Evolutionary conservation across 805 yeast species (phyloP).

Genomic region (Sugiyamaella valdiviana): DNA sequence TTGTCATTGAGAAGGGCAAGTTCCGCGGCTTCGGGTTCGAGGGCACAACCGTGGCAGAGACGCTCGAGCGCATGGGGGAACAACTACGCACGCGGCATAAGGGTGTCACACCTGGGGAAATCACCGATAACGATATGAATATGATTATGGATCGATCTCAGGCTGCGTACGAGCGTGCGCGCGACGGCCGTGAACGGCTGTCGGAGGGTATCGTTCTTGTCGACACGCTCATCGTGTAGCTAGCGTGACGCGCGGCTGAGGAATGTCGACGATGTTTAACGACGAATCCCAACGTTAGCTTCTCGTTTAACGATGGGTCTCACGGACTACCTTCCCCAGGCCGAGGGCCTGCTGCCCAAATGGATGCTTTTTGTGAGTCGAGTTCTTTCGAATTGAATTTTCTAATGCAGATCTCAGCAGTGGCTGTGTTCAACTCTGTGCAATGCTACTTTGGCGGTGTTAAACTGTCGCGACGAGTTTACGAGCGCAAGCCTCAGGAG

Average conservation of each 20-base stretch:
- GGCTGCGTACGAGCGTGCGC: slow-evolving; percentile 16
- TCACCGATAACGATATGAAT: slow-evolving; percentile 12
- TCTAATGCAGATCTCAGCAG: slow-evolving; percentile 56
- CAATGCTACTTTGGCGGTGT: slow-evolving; percentile 79
- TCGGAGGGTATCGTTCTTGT: slow-evolving; percentile 10
- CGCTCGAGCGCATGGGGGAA: slow-evolving; percentile 2
- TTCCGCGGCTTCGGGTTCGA: slow-evolving; percentile 26
- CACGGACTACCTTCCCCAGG: slow-evolving; percentile 13
- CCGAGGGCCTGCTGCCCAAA: slow-evolving; percentile 56
- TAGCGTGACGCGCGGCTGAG: not conserved
- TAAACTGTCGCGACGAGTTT: slow-evolving; percentile 71
- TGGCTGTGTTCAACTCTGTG: slow-evolving; percentile 83
- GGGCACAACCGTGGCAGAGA: slow-evolving; percentile 7
- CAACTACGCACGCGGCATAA: slow-evolving; percentile 1
- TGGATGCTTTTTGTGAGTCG: slow-evolving; percentile 61
- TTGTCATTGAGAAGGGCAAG: slow-evolving; percentile 62
- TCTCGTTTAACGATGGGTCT: not conserved
- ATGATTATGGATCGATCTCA: slow-evolving; percentile 15
- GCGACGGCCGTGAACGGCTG: slow-evolving; percentile 11
- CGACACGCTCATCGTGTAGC: not conserved
- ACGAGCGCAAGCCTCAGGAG: slow-evolving; percentile 54
- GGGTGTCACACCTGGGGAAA: slow-evolving; percentile 1
- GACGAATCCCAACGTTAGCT: no score
- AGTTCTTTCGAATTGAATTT: slow-evolving; percentile 27
- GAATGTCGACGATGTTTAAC: no score